Conservation (phyloP, 371 early-diverging fungal species). For the Actinomortierella ambigua region DNA sequence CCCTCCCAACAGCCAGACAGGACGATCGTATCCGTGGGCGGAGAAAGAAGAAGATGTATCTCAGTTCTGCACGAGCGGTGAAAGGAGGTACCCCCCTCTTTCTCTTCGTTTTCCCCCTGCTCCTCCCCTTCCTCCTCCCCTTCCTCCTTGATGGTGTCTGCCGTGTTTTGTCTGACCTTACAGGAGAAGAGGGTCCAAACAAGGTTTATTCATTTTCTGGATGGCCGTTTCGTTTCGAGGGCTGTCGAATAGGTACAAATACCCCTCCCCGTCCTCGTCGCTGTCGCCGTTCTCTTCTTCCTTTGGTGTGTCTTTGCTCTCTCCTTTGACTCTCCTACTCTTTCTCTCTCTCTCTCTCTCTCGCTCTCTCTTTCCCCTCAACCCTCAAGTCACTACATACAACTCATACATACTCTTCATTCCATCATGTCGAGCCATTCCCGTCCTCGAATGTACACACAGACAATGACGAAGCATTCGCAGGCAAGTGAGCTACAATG, state of each 20-base stretch:
- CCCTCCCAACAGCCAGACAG: no score
- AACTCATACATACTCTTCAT: neutral
- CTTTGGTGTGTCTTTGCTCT: no score
- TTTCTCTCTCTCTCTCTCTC: slow-evolving; percentile 1
- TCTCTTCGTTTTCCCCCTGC: neutral
- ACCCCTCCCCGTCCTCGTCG: neutral
- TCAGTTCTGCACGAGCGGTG: no score
- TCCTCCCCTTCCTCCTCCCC: neutral
- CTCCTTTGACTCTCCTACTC: neutral
- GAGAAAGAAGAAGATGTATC: no score
- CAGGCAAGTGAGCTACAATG: no score
- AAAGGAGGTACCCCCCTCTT: neutral
- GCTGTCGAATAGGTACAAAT: neutral
- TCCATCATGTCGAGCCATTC: neutral
- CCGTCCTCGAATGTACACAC: no score
- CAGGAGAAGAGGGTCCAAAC: neutral
- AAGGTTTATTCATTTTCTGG: neutral
- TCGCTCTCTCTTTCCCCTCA: neutral
- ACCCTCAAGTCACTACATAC: neutral
- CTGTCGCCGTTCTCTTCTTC: no score
- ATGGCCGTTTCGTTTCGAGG: neutral
- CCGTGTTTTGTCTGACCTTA: neutral
- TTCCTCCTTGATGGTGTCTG: neutral
- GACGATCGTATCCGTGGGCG: no score
- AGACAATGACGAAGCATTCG: no score